Percentiles rank a stretch among this genome's conserved stretches.
Evolutionary conservation across 75 land plant species (phyloP).

Genomic region (Pinus taeda): DNA sequence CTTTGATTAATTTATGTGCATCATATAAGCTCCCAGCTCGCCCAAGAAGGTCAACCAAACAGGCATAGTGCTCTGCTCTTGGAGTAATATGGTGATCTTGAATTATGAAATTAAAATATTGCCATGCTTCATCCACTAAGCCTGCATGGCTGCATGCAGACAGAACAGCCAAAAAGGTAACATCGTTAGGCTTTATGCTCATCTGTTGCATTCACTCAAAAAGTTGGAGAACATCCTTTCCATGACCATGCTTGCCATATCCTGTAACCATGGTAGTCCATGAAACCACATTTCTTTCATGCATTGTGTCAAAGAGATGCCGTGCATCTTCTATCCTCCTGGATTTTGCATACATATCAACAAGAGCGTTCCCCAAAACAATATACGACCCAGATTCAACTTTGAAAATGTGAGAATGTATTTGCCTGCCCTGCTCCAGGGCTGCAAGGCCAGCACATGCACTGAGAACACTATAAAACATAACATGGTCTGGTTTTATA

Average conservation of each 20-base stretch:
- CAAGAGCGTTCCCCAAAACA: constrained; percentile 28
- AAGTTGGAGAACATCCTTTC: constrained; percentile 21
- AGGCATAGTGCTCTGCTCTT: constrained; percentile 36
- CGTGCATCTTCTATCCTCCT: constrained; percentile 27
- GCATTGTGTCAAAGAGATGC: constrained; percentile 19
- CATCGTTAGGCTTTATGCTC: constrained; percentile 41
- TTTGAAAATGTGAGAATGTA: constrained; percentile 35
- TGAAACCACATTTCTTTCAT: constrained; percentile 20
- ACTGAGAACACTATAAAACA: constrained; percentile 29
- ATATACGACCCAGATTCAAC: constrained; percentile 22
- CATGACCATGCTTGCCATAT: constrained; percentile 40
- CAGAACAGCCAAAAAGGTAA: constrained; percentile 42
- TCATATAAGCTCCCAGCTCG: constrained; percentile 33
- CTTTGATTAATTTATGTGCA: constrained; percentile 30
- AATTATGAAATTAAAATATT: constrained; percentile 27
- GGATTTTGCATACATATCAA: constrained; percentile 43
- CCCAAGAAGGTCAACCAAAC: constrained; percentile 57
- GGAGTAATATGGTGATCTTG: constrained; percentile 24
- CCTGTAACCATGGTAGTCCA: constrained; percentile 48
- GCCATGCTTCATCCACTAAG: constrained; percentile 34
- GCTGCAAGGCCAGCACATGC: constrained; percentile 33
- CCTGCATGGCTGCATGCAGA: constrained; percentile 63
- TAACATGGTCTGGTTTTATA: constrained; percentile 29
- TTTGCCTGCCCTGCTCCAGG: constrained; percentile 33
- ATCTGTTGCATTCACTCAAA: constrained; percentile 30